Evolutionary conservation across 2,329 filamentous ascomycete genomes (phyloP).

Genomic region (Botrytis fabae): DNA sequence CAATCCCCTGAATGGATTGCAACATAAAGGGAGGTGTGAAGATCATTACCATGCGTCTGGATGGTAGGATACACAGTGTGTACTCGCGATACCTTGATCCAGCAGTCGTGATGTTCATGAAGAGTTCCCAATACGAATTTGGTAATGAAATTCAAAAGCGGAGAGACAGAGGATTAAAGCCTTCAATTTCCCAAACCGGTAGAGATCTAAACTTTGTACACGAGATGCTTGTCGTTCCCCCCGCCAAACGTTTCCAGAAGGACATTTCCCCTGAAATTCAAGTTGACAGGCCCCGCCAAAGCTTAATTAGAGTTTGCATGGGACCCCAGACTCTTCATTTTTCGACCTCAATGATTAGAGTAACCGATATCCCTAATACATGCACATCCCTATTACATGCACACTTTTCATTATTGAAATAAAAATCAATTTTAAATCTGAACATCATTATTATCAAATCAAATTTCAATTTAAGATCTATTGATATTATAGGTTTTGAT

Average conservation of each 20-base stretch:
- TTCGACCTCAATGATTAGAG: neutral
- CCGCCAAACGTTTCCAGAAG: neutral
- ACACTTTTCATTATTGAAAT: no score
- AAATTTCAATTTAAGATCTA: no score
- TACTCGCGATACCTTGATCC: neutral
- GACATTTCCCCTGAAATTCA: neutral
- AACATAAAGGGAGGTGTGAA: neutral
- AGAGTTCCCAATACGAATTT: neutral
- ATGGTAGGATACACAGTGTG: neutral
- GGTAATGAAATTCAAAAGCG: neutral
- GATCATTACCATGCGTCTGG: no score
- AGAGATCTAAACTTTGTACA: neutral
- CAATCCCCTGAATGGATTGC: neutral
- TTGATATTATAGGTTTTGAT: no score
- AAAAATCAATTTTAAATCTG: no score
- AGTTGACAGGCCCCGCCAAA: neutral
- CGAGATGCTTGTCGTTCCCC: neutral
- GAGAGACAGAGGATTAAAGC: neutral
- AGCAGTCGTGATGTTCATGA: neutral
- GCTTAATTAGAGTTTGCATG: neutral
- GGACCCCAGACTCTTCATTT: slow-evolving; percentile 1
- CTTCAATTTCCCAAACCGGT: neutral
- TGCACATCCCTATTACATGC: no score
- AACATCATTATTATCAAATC: no score
- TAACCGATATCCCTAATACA: no score